phyloP scores from a whole-genome alignment of 169 alveolate species.

The Babesia gibsoni region DNA sequence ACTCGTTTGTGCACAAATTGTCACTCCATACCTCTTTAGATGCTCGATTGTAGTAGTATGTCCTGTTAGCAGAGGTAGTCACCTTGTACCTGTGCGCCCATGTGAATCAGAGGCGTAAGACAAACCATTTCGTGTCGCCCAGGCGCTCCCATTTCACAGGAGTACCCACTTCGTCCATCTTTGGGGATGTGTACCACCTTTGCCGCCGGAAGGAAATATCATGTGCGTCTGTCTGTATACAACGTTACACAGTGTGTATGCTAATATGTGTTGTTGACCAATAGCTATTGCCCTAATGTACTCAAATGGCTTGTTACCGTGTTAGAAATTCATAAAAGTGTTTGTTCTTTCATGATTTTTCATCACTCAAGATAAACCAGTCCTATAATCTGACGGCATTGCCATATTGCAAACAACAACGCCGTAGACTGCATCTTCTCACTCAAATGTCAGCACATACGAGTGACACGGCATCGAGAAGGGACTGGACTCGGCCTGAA shows the following conservation, averaged over 20 bases:
- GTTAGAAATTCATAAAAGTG: too few relatives aligned
- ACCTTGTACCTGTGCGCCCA: constrained; percentile 47
- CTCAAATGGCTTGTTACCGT: too few relatives aligned
- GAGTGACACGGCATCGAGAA: constrained; percentile 3
- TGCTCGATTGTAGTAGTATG: constrained; percentile 49
- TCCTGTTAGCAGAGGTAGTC: constrained; percentile 43
- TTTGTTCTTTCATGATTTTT: too few relatives aligned
- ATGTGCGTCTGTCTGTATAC: neutral
- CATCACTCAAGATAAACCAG: too few relatives aligned
- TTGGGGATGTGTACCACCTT: neutral
- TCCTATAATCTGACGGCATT: too few relatives aligned
- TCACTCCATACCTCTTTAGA: constrained; percentile 41
- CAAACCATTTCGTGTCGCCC: constrained; percentile 55
- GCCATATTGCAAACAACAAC: too few relatives aligned
- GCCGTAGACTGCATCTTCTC: too few relatives aligned
- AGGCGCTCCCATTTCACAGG: constrained; percentile 53
- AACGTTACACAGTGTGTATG: too few relatives aligned
- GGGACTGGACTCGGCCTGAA: neutral
- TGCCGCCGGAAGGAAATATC: neutral
- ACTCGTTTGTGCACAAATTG: neutral
- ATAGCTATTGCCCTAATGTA: too few relatives aligned
- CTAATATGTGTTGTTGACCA: too few relatives aligned
- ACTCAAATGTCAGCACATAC: constrained; percentile 6
- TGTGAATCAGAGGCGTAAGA: neutral
- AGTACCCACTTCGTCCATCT: constrained; percentile 38